Base-by-base conservation (phyloP, 1,284 basidiomycete species). In the Pisolithus thermaeus region DNA sequence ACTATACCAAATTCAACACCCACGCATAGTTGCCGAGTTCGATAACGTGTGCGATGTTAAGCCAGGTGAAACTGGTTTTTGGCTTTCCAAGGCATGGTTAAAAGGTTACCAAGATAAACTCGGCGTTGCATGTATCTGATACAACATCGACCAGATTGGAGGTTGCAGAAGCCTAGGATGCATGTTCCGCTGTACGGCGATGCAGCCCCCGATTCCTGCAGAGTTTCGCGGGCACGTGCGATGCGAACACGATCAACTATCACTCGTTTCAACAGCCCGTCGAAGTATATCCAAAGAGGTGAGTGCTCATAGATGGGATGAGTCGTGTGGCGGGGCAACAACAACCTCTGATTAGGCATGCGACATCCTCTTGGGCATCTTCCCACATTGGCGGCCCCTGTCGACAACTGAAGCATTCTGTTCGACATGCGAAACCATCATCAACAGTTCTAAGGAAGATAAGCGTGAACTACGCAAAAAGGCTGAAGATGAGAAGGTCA, bases 81-180 rank as follows among this genome's bases (percentile, higher is more conserved):
- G 84, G 83, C 80, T 91, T 59, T 90, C 90, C 1, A 88, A 84
- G 60, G 63, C 69, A 11, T 92, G 90, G 90, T 62, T 88, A 4
- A 85, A 77, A 77, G 88, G 89, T 86, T 56, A 51, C 56, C 38
- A 48, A 46, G 32, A 20, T 32, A 22, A 49, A 47, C 56, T 30
- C 57, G 49, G 52, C 58, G 41, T 46, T 51, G 42, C 46, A 46
- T 47, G 44, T 46, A 25, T 41, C 45, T 44, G 16, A 53, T 50
- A 49, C 43, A 39, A 25, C 52, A 43, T 22, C 41, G 16, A 30
- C 28, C 12, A 90, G 90, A 89, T 60, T 92, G 90, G 90, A 74
- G 73, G 62, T 66, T 80, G 49, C 61, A 68, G 37, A 84, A 78
- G 57, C 89, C 90, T 28, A 86, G 77, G 65, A 88, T 91, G 85